These are phyloP conservation scores for Pseudocercospora fijiensis DNA, from an alignment of 2,329 filamentous ascomycete genomes.

Conservation along the genomic window DNA sequence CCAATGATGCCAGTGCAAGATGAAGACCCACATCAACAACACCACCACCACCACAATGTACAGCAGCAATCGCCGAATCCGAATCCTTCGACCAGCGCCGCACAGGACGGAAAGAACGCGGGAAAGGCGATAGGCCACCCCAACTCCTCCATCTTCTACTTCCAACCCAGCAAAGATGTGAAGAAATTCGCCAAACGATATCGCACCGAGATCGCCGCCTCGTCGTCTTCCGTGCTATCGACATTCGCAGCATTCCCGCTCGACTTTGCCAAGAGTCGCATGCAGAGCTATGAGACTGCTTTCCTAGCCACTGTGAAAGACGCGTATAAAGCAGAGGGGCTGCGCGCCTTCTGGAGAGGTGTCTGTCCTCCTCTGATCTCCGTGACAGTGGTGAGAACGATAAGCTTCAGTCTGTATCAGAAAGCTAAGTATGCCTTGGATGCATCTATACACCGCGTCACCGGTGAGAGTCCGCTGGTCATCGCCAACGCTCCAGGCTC, in stretches of 20 bases:
- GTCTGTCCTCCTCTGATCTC: slow-evolving; percentile 77
- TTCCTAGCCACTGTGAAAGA: slow-evolving; percentile 66
- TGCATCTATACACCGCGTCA: slow-evolving; percentile 63
- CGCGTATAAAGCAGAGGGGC: slow-evolving; percentile 63
- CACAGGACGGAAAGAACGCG: slow-evolving; percentile 6
- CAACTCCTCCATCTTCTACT: slow-evolving; percentile 26
- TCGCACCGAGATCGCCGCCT: slow-evolving; percentile 76
- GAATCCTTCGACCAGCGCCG: background rate
- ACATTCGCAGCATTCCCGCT: slow-evolving; percentile 81
- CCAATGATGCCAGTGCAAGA: slow-evolving; percentile 29
- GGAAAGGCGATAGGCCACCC: background rate
- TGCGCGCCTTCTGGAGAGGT: slow-evolving; percentile 53
- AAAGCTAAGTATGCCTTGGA: slow-evolving; percentile 71
- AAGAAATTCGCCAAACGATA: slow-evolving; percentile 69
- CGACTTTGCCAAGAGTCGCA: slow-evolving; percentile 85
- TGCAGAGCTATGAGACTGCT: slow-evolving; percentile 67
- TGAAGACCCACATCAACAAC: slow-evolving; percentile 14
- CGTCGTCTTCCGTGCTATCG: slow-evolving; percentile 72
- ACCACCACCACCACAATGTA: slow-evolving; percentile 7
- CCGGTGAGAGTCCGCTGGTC: slow-evolving; percentile 68
- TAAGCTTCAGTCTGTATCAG: slow-evolving; percentile 79
- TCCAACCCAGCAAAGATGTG: slow-evolving; percentile 41
- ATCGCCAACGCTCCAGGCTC: slow-evolving; percentile 70
- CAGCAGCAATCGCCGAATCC: background rate
- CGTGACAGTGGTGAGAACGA: slow-evolving; percentile 72